phyloP scores from a whole-genome alignment of 1,139 yeast genomes.

The Hemisphaericaspora lyxosophila region DNA sequence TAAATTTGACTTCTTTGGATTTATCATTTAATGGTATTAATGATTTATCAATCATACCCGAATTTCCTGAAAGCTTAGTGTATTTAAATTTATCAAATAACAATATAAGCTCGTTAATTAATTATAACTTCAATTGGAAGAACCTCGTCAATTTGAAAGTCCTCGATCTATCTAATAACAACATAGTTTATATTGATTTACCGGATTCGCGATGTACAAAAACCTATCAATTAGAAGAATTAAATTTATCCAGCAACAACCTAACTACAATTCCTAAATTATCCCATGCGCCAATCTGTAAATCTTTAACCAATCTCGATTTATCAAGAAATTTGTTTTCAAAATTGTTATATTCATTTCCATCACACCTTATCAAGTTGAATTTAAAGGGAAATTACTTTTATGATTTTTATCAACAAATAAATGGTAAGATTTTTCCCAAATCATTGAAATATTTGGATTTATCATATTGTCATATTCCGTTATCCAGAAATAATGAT shows the following conservation, averaged over 20 bases:
- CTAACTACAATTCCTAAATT: slow-evolving; percentile 12
- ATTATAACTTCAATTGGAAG: slow-evolving; percentile 15
- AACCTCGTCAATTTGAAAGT: slow-evolving; percentile 13
- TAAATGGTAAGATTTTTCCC: slow-evolving; percentile 15
- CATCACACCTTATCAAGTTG: slow-evolving; percentile 15
- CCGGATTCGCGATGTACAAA: slow-evolving; percentile 1
- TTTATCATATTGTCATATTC: slow-evolving; percentile 18
- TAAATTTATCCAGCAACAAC: slow-evolving; percentile 24
- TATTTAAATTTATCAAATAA: slow-evolving; percentile 28
- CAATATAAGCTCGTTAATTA: slow-evolving; percentile 13
- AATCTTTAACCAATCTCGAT: slow-evolving; percentile 17
- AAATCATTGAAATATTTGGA: slow-evolving; percentile 15
- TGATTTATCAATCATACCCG: slow-evolving; percentile 13
- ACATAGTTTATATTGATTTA: slow-evolving; percentile 14
- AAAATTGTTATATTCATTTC: slow-evolving; percentile 14
- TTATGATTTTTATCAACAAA: slow-evolving; percentile 9
- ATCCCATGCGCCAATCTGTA: slow-evolving; percentile 12
- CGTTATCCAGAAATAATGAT: background rate
- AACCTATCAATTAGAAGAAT: slow-evolving; percentile 6
- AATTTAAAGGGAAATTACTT: slow-evolving; percentile 24
- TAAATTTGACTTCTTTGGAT: slow-evolving; percentile 18
- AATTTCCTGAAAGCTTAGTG: slow-evolving; percentile 19
- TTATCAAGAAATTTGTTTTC: slow-evolving; percentile 26
- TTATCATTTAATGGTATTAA: slow-evolving; percentile 23
- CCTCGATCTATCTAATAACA: slow-evolving; percentile 26